Conservation (phyloP, 129 eudicot species). For the Saposhnikovia divaricata region DNA sequence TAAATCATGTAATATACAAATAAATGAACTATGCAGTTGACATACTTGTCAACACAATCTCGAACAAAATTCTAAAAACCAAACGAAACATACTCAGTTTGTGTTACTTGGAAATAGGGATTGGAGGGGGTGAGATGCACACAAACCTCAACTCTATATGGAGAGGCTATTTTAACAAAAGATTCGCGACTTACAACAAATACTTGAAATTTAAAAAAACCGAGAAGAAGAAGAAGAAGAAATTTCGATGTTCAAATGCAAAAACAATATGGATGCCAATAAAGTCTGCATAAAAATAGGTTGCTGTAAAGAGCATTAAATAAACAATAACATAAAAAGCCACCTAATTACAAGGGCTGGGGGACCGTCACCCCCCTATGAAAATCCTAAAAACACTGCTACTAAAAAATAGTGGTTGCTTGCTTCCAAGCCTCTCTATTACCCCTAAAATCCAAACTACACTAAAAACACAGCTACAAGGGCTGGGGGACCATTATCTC, state of each 20-base stretch:
- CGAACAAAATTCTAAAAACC: neutral
- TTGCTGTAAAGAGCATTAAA: neutral
- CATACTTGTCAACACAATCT: neutral
- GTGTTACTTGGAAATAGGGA: neutral
- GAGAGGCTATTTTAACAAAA: neutral
- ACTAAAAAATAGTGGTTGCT: neutral
- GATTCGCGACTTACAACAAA: neutral
- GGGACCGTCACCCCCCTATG: neutral
- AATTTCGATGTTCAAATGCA: neutral
- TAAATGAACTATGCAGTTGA: constrained; percentile 2
- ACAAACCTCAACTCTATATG: neutral
- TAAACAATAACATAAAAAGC: neutral
- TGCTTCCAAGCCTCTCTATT: neutral
- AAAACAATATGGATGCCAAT: neutral
- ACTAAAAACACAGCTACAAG: neutral
- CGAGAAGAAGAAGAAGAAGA: neutral
- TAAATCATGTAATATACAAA: neutral
- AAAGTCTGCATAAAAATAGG: neutral
- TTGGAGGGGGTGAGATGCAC: neutral
- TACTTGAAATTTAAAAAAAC: neutral
- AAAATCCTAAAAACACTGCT: neutral
- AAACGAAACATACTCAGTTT: neutral
- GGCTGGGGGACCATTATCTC: neutral
- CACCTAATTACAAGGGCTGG: neutral
- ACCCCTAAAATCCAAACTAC: neutral